phyloP scores from a whole-genome alignment of 2,329 filamentous ascomycete genomes.

The Dactylella cylindrospora region DNA sequence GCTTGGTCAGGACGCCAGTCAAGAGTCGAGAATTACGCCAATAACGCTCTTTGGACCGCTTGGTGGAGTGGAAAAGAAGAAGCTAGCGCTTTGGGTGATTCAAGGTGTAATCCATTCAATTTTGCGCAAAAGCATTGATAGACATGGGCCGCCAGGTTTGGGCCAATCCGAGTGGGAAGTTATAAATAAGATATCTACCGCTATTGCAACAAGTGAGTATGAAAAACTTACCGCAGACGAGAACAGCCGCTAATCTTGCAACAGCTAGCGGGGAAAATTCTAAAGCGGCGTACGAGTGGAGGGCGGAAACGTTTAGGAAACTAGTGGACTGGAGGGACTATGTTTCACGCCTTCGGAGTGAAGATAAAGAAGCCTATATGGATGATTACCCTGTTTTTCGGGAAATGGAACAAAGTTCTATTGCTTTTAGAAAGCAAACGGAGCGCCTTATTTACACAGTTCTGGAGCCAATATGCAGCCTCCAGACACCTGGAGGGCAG shows the following conservation, averaged over 20 bases:
- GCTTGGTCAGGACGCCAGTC: constrained; percentile 4
- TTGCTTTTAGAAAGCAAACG: no score
- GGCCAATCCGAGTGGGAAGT: constrained; percentile 4
- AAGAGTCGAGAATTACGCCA: constrained; percentile 15
- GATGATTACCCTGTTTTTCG: no score
- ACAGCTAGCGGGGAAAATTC: no score
- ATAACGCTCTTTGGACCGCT: constrained; percentile 17
- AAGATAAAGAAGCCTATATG: no score
- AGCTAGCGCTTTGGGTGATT: constrained; percentile 22
- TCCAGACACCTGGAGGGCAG: constrained; percentile 12
- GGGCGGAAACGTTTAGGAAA: constrained; percentile 21
- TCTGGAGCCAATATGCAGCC: constrained; percentile 27
- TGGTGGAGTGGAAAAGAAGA: constrained; percentile 19
- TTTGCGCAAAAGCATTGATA: constrained; percentile 17
- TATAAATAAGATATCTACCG: constrained; percentile 18
- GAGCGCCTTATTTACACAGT: constrained; percentile 9
- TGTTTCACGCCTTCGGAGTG: no score
- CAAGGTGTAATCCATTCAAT: constrained; percentile 33
- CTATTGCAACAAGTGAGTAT: constrained; percentile 22
- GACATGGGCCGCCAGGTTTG: constrained; percentile 18
- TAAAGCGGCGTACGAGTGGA: constrained; percentile 21
- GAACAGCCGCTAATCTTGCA: no score
- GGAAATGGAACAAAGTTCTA: no score
- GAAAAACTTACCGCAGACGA: background rate
- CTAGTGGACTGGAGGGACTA: constrained; percentile 34